Percentiles rank a stretch among this genome's conserved stretches.
Evolutionary conservation across 768 basidiomycete genomes (phyloP).

Genomic region (Kwoniella sp.): DNA sequence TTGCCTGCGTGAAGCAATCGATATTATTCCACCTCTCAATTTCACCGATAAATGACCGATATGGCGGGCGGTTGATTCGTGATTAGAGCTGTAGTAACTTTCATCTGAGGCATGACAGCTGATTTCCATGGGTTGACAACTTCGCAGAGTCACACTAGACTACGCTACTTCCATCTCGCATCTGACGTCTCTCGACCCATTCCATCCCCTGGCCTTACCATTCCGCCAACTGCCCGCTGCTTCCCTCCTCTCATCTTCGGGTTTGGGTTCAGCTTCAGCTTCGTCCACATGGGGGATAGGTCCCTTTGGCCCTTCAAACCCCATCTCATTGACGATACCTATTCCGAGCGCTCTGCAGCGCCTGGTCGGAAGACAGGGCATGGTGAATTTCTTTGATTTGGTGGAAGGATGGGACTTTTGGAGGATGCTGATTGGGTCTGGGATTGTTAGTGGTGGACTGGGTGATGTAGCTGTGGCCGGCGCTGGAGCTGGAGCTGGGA

Average conservation of each 20-base stretch:
- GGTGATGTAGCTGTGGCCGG: not conserved
- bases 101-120: too few species aligned
- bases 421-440: conserved; percentile 13
- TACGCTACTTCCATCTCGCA: conserved; percentile 38
- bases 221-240: conserved; percentile 4
- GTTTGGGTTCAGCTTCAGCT: not conserved
- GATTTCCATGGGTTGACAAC: too few species aligned
- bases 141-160: conserved; percentile 41
- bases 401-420: conserved; percentile 36
- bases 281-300: conserved; percentile 8
- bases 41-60: too few species aligned
- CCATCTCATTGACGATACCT: conserved; percentile 23
- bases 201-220: conserved; percentile 21
- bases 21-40: too few species aligned
- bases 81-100: too few species aligned
- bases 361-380: conserved; percentile 1
- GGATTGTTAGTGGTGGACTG: not conserved
- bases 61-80: too few species aligned
- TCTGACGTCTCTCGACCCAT: conserved; percentile 29
- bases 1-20: too few species aligned
- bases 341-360: conserved; percentile 25
- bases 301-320: conserved; percentile 10
- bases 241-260: not conserved
- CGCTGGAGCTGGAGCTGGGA: not conserved
- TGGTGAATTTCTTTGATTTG: conserved; percentile 46